These are phyloP conservation scores for Amauroascus verrucosus DNA, from an alignment of 2,329 filamentous ascomycete genomes.

Conservation along the genomic window DNA sequence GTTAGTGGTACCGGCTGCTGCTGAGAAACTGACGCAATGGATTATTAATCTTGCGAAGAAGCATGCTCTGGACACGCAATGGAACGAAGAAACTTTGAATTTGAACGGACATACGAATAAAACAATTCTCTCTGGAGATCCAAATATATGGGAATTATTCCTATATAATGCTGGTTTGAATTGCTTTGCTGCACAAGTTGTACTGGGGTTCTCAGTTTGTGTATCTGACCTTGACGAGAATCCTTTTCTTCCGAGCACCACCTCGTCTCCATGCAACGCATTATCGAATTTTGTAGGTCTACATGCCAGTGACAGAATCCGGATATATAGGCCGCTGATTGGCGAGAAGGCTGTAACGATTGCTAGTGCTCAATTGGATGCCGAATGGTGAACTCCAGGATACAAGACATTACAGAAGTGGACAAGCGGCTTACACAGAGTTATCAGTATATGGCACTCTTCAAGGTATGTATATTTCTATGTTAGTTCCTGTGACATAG, in stretches of 20 bases:
- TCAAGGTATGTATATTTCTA: not conserved
- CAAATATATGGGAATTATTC: slow-evolving; percentile 56
- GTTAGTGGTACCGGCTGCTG: slow-evolving; percentile 16
- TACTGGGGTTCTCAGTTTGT: slow-evolving; percentile 34
- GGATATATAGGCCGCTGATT: slow-evolving; percentile 43
- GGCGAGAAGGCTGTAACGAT: slow-evolving; percentile 24
- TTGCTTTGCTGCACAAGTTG: slow-evolving; percentile 57
- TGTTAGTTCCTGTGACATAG: too few species aligned
- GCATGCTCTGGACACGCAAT: slow-evolving; percentile 22
- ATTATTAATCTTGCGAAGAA: slow-evolving; percentile 44
- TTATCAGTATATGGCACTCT: not conserved
- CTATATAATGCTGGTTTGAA: slow-evolving; percentile 58
- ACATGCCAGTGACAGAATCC: slow-evolving; percentile 40
- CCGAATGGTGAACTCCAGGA: not conserved
- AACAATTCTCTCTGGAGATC: slow-evolving; percentile 3
- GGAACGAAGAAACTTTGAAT: not conserved
- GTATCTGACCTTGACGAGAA: not conserved
- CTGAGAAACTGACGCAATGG: slow-evolving; percentile 46
- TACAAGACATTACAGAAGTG: not conserved
- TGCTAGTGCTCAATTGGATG: not conserved
- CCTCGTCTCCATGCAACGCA: slow-evolving; percentile 28
- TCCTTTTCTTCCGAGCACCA: slow-evolving; percentile 13
- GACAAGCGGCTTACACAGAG: not conserved
- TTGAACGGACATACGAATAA: slow-evolving; percentile 10
- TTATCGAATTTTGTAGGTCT: slow-evolving; percentile 50